Base-by-base conservation (phyloP, 2,329 filamentous ascomycete genomes). In the Zasmidium angulare region DNA sequence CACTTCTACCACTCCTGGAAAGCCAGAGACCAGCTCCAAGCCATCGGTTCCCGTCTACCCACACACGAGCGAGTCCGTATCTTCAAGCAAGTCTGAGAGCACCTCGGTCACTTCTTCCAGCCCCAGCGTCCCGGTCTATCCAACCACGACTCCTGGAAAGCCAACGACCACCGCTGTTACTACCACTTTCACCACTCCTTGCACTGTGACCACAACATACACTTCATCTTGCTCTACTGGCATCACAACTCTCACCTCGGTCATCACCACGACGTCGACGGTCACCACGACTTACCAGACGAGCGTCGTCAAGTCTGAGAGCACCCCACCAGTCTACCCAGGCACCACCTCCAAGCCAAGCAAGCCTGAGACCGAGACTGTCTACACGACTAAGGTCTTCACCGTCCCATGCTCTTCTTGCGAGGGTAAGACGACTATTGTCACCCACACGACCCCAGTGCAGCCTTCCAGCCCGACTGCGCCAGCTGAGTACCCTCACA, bases 381-480 rank as follows among this genome's bases (percentile, higher is more conserved):
- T 67, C 52, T 66, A 68, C 61, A 55, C 59, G 21, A 70, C 67
- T 40, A 54, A 59, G 22, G 52, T 61, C 40, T 68, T 78, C 62
- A 79, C 77, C 48, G 66, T 77, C 64, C 74, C 71, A 63, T 69
- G 73, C 64, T 76, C 75, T 63, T 71, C 71, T 20, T 77, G 75
- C 63, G 74, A 74, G 23, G 70, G 67, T 20, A 56, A 55, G 23
- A 55, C 50, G 7, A 53, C 50, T 26, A 50, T 58, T 20, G 1
- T 52, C 23, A 53, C 50, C 24, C 20, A 46, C 2, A 58, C 56
- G 3, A 49, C 22, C 23, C 51, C 51, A 22, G 36, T 46, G n/a
- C 40, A 31, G 31, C 40, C 51, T 11, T 23, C 40, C 51, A 46
- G 50, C 50, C 24, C 31, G 10, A 43, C 36, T 43, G 31, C 40